Evolutionary conservation across 2,329 filamentous ascomycete species (phyloP), one percentile per base, ranked within the genome.

Genomic region (Exutisphaerella laricina): DNA sequence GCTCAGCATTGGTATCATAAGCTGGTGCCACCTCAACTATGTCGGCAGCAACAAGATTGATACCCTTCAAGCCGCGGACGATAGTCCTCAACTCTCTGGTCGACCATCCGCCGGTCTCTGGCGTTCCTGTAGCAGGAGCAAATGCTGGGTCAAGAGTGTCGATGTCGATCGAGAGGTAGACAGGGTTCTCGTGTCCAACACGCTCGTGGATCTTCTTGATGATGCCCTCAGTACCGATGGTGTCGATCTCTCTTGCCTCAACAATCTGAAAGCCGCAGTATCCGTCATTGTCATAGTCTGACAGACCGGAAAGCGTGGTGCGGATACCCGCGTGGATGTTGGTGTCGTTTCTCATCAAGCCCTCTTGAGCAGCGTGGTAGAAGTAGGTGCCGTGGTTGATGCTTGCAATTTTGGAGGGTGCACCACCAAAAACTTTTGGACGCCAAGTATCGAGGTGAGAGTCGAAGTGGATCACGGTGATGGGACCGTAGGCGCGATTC

Each of bases 321-420:
- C 87, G 80, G 63, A 94, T 92, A 28, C 87, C 87, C 12, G 85
- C 87, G 62, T 94, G 87, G 65, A 94, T 88, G 67, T 88, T 90
- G 54, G 79, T 84, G 69, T 92, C 84, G 60, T 92, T 94, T 49
- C 74, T 74, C 14, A 94, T 71, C 12, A 92, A 71, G 2, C 87
- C 87, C 62, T 92, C 85, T 66, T 81, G 78, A 1, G 82, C 69
- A 0, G 86, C 87, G 61, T 90, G 85, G 68, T 83, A 92, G 68
- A 94, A 94, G 70, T 92, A 92, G 1, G 86, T 92, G 30, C 87
- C 87, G 67, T 92, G 55, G 68, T 92, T 94, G 68, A 94, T 82
- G 51, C 75, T 75, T 14, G 87, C 86, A 28, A 81, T 78, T 48
- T 88, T 77, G 20, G 79, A 84, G 0, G 87, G 86, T 0, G 84